Evolutionary conservation across 192 early-diverging fungal genomes (phyloP), one percentile per base, ranked within the genome.

Genomic region (Gaertneriomyces semiglobifer): DNA sequence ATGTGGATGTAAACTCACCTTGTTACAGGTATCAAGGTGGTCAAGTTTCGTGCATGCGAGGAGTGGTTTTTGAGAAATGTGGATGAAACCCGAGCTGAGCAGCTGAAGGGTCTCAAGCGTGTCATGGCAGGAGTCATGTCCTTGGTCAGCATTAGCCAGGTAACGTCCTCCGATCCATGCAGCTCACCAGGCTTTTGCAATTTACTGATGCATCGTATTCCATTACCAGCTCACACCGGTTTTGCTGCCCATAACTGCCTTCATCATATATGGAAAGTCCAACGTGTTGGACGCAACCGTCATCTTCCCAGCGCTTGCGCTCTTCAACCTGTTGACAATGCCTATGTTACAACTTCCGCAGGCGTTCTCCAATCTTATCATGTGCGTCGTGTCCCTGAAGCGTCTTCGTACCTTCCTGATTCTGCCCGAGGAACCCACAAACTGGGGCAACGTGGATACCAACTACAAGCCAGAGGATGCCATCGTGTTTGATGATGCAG

Each of bases 21-120:
- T 8, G 66, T 93, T 54, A 82, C 81, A 43, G 92, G 90, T 44
- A 92, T 93, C 63, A 87, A 86, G 58, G 88, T 95, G 19, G 88
- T 96, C 77, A 96, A 95, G 69, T 74, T 96, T 25, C 93, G 92
- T 65, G 92, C 94, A 44, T 94, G 91, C 89, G 93, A 93, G 71
- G 70, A 71, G 0, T 75, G 85, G 43, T 93, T 94, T 60, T 68
- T 88, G 58, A 78, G 90, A 66, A 84, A 79, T 72, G 79, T 89
- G 56, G 43, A 58, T 46, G 50, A 6, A 12, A 9, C 54, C 33
- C n/a, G 63, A 14, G 20, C 18, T 12, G 42, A 39, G 19, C 65
- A 66, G 2, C 25, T 33, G 25, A 33, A 33, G 25, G 25, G 25
- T 33, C 25, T 33, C 25, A 33, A 33, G 25, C 25, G 25, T 33